Base-by-base conservation (phyloP, 805 yeast species). In the Dipodascopsis uninucleata region DNA sequence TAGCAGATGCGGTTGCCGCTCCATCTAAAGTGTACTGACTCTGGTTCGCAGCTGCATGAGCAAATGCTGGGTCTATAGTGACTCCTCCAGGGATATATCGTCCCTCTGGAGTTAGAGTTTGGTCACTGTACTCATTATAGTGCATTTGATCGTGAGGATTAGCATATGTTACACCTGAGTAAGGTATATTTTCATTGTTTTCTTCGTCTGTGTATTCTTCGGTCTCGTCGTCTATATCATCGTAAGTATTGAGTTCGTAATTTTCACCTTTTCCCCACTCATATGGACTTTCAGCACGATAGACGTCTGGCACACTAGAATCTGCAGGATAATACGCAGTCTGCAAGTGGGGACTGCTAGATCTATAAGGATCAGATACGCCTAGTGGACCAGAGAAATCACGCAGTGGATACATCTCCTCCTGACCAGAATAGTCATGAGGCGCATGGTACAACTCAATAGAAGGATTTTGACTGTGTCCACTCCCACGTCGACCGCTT, bases 221-320 rank as follows among this genome's bases (percentile, higher is more conserved):
- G 23, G 20, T 23, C 22, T n/a, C 5, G 37, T 39, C 36, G 37
- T 23, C 24, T 25, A 28, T 35, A 14, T 20, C 23, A 25, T 57
- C 60, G 42, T 63, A 62, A 4, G 58, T 58, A 41, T 62, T 61
- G 6, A 63, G 61, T 28, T 59, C 64, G 34, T 62, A 62, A 14
- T 62, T 57, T 39, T 61, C 65, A 24, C 58, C 60, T n/a, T 42
- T 36, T 17, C 44, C 43, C 43, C 43, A 39, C 5, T 20, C 28
- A 3, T 26, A 29, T 5, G 44, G 20, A 29, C 25, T 41, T 25
- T 39, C 35, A 22, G 17, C 8, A 31, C 17, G 14, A 31, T 31
- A 31, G 17, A 31, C 14, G 12, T 31, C 35, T n/a, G n/a, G n/a
- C n/a, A n/a, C n/a, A n/a, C n/a, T n/a, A n/a, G n/a, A n/a, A n/a